Base-by-base conservation (phyloP, 805 yeast species). In the Gaillardinia entomophila region DNA sequence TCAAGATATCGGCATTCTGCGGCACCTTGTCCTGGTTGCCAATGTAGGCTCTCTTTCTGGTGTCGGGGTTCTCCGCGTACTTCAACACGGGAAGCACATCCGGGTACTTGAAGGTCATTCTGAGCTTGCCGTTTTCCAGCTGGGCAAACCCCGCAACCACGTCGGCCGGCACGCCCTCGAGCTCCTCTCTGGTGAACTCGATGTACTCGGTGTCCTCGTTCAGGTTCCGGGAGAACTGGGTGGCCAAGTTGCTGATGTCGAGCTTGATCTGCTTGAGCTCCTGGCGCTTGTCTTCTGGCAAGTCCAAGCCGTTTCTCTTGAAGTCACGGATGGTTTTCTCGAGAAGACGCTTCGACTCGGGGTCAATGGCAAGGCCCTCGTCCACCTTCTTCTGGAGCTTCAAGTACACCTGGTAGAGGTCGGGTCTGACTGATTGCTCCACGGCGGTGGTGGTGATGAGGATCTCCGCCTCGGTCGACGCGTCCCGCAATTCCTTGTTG, bases 91-190 rank as follows among this genome's bases (percentile, higher is more conserved):
- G 94, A 40, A 80, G 62, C 30, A 81, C 55, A 50, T 85, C 95
- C 1, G 95, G 92, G 48, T 82, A 82, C 55, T 86, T 84, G 63
- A 75, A 83, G 2, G 92, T 81, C 67, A 86, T 81, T 49, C 80
- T 80, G 12, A 59, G 67, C 15, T 64, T 74, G 14, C 62, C 69
- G 8, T 57, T 59, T 23, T 60, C 59, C 16, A 64, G 60, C 35
- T 56, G 59, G 33, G 71, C 81, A 47, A 78, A 80, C 48, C 73
- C 82, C 13, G 67, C 68, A 42, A 82, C 44, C 2, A 75, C 75
- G 36, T 75, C 76, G 25, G 70, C 68, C 2, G 95, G 89, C 27
- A 86, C 82, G 25, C 95, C 95, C 7, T 67, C 73, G 27, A 86
- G 65, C 50, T 86, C 80, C 32, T 79, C 79, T 36, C 54, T 57